Evolutionary conservation across 2,329 filamentous ascomycete species (phyloP).

Genomic region (Ascochyta pisi): DNA sequence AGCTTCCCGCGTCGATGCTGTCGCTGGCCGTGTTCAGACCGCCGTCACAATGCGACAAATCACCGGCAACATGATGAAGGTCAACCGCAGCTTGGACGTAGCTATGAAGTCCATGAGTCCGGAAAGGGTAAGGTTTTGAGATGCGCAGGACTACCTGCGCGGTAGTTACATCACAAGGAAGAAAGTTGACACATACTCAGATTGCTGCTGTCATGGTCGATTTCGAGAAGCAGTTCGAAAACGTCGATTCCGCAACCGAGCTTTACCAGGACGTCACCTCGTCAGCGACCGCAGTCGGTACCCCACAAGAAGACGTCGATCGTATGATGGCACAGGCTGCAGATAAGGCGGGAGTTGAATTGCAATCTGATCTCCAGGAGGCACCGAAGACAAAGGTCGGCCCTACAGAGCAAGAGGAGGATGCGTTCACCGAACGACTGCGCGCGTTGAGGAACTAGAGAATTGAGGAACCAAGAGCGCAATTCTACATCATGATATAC

Average conservation of each 20-base stretch:
- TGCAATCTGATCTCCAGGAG: conserved; percentile 74
- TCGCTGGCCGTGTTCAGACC: conserved; percentile 66
- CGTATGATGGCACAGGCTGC: conserved; percentile 84
- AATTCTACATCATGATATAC: background rate
- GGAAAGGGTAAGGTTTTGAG: conserved; percentile 59
- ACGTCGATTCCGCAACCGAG: conserved; percentile 60
- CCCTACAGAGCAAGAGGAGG: conserved; percentile 79
- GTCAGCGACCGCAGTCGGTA: conserved; percentile 76
- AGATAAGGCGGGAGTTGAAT: conserved; percentile 85
- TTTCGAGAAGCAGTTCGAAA: conserved; percentile 65
- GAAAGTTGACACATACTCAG: conserved; percentile 41
- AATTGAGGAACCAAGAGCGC: conserved; percentile 14
- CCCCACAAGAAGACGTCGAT: conserved; percentile 83
- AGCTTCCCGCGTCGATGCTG: conserved; percentile 65
- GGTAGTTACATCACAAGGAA: background rate
- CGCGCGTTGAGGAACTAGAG: conserved; percentile 58
- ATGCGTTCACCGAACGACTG: conserved; percentile 69
- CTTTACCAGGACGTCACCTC: conserved; percentile 88
- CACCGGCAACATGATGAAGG: conserved; percentile 67
- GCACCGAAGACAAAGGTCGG: conserved; percentile 67
- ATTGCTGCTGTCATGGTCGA: conserved; percentile 71
- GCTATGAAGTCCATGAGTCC: conserved; percentile 70
- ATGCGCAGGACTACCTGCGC: background rate
- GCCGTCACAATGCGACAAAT: conserved; percentile 69
- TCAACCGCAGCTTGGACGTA: conserved; percentile 66